Conservation (phyloP, 352 stramenopile species). For the Pythium coloratum region DNA sequence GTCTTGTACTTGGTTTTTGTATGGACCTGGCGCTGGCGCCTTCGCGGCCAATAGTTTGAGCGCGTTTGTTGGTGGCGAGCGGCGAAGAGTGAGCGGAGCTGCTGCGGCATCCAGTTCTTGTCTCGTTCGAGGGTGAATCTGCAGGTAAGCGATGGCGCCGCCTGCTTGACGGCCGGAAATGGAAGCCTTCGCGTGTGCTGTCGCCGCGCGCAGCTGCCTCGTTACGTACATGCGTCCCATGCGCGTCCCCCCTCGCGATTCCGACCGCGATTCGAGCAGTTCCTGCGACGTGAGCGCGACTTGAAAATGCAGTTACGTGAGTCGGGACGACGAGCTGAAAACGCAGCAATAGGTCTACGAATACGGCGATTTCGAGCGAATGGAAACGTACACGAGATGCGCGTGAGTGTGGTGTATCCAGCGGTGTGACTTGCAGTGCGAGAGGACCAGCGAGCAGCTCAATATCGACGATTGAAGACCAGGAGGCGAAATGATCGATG, state of each 20-base stretch:
- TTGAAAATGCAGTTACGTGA: not conserved
- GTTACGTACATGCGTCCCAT: not conserved
- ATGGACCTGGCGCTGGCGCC: constrained; percentile 39
- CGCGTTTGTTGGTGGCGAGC: constrained; percentile 27
- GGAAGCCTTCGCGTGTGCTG: not conserved
- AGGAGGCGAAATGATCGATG: not conserved
- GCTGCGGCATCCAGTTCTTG: constrained; percentile 59
- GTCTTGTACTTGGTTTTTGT: constrained; percentile 55
- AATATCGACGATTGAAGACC: not conserved
- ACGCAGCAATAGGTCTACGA: not conserved
- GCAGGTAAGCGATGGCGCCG: constrained; percentile 25
- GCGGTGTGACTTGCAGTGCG: not conserved
- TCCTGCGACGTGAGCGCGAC: not conserved
- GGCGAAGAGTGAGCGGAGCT: not conserved
- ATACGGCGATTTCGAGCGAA: not conserved
- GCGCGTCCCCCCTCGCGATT: constrained; percentile 1
- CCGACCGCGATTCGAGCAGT: not conserved
- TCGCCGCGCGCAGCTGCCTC: not conserved
- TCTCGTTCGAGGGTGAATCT: constrained; percentile 36
- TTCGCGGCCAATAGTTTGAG: constrained; percentile 83
- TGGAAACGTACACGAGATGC: not conserved
- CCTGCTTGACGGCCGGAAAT: not conserved
- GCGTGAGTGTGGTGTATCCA: not conserved
- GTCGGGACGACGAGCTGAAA: not conserved
- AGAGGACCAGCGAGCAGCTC: not conserved